phyloP scores from a whole-genome alignment of 164 flowering plant genomes.

The Vitis rupestris region DNA sequence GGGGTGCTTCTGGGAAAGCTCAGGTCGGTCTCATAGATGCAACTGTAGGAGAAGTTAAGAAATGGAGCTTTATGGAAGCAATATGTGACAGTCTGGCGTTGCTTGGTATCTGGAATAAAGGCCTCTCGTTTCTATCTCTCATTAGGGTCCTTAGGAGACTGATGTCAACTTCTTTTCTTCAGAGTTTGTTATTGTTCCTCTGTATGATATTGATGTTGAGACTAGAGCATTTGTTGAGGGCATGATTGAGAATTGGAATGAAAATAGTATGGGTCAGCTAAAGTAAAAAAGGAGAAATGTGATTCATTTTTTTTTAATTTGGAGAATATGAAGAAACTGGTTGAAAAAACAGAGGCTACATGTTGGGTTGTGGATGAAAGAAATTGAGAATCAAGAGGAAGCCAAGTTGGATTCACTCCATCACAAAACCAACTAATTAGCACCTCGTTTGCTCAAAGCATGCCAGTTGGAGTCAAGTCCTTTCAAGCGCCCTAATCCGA shows the following conservation, averaged over 20 bases:
- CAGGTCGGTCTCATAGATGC: no score
- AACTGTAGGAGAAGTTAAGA: no score
- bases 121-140: no score
- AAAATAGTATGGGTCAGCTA: constrained; percentile 39
- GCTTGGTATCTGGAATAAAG: no score
- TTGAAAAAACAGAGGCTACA: constrained; percentile 91
- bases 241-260: constrained; percentile 93
- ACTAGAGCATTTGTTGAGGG: constrained; percentile 91
- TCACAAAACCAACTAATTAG: constrained; percentile 49
- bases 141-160: constrained; percentile 62
- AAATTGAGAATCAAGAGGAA: constrained; percentile 42
- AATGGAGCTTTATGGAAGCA: no score
- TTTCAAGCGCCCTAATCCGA: constrained; percentile 35
- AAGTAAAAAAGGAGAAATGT: constrained; percentile 12
- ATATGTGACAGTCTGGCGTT: no score
- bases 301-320: constrained; percentile 49
- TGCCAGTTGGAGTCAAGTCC: constrained; percentile 34
- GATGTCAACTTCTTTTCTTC: constrained; percentile 57
- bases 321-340: constrained; percentile 69
- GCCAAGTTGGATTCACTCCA: constrained; percentile 47
- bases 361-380: constrained; percentile 76
- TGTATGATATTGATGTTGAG: constrained; percentile 58
- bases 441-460: constrained; percentile 30
- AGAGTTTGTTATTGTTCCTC: constrained; percentile 15
- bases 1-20: no score